Evolutionary conservation across 2,329 filamentous ascomycete species (phyloP), one percentile per base, ranked within the genome.

Genomic region (Trichoderma asperellum): DNA sequence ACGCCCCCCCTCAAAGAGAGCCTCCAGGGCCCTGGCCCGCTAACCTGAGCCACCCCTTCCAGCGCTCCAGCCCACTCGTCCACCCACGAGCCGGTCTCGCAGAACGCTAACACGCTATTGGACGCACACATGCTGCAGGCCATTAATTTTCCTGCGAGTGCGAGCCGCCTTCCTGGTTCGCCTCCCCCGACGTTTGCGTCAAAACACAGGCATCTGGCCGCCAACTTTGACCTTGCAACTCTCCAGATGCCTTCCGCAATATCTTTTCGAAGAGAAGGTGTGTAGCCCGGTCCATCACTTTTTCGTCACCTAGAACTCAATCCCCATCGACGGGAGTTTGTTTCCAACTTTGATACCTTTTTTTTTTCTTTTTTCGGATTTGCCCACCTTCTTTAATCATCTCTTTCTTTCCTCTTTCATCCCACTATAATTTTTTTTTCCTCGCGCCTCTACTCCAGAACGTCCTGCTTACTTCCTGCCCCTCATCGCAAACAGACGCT

Each of bases 161-260:
- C 57, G 57, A 37, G 62, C 55, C 47, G 47, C 58, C 53, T 66
- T 49, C 27, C 43, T 40, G 60, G 58, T 40, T 60, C 68, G 64
- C 40, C 64, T 60, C 49, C 53, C 49, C 52, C 68, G 40, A 43
- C 40, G 61, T 69, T 69, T 69, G 68, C 61, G 68, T 61, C 68
- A 59, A 64, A 56, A 58, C 62, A 57, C 62, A 57, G 53, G 35
- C 62, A 64, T 40, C 29, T 64, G 61, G 24, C 35, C 35, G 55
- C 24, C 40, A 60, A 53, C 53, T 63, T 66, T 37, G 43, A 52
- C 69, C 60, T 47, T 67, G 43, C 71, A 69, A 43, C 66, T 49
- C 71, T 68, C 58, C 71, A 68, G 40, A 75, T 75, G 74, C 73
- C 73, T 66, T 73, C 72, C 56, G 72, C 71, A 60, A 72, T 75